Evolutionary conservation across 2,329 filamentous ascomycete genomes (phyloP), one percentile per base, ranked within the genome.

Genomic region (Fusarium pseudograminearum): DNA sequence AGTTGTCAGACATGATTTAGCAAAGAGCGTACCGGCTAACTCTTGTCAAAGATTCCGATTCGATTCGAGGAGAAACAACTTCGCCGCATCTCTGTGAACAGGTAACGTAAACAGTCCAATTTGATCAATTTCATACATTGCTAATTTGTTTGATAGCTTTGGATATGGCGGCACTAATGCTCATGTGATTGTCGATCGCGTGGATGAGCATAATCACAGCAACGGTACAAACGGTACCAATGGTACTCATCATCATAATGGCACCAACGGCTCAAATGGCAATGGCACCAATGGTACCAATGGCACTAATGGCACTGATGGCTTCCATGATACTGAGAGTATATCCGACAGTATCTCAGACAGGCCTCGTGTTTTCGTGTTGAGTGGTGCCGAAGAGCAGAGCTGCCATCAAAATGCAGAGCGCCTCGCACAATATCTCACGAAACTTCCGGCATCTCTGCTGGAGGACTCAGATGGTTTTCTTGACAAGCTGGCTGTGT

Each of bases 121-220:
- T 52, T 30, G 4, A 20, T 10, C 47, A 51, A 38, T 22, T 12
- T 12, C 24, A 3, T 51, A 20, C 34, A 12, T 40, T 31, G 4
- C 48, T 52, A 46, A 46, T 31, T 31, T 31, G 4, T 5, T 15
- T 22, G 12, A 1, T 31, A 54, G 51, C 24, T 77, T 77, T 56
- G 75, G 74, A 7, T 76, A 75, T 42, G 74, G 76, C 1, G 75
- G 75, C 16, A 73, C 72, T 18, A 77, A 77, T 42, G 72, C 66
- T 26, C 75, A 76, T 38, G 73, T 76, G 5, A 67, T 78, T 26
- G 53, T 77, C 5, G 73, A 76, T 20, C 55, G 46, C 36, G 28
- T 22, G 15, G 28, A 20, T 12, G n/a, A 46, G 5, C 28, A 46
- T 20, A 31, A 20, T 31, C 12, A 31, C 28, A 46, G 44, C 7